Evolutionary conservation across 2,329 filamentous ascomycete species (phyloP).

Genomic region (Reticulascus tulasneorum): DNA sequence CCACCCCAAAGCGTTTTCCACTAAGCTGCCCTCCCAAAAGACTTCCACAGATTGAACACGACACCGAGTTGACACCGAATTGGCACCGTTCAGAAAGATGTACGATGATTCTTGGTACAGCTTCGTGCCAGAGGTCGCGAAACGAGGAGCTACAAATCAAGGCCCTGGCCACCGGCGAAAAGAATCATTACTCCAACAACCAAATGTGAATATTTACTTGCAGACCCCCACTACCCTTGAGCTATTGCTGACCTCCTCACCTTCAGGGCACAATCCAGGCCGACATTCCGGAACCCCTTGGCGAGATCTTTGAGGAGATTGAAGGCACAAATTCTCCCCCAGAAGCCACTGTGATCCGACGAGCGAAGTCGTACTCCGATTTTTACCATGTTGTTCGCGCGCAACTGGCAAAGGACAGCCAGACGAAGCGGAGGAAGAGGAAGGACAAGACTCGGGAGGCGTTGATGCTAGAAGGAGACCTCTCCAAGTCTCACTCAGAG

Average conservation of each 20-base stretch:
- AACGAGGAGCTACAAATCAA: conserved; percentile 40
- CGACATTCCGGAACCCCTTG: conserved; percentile 51
- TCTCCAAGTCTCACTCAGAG: conserved; percentile 15
- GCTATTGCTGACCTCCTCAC: conserved; percentile 8
- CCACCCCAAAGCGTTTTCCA: no score
- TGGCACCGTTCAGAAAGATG: conserved; percentile 57
- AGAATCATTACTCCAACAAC: conserved; percentile 65
- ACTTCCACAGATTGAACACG: no score
- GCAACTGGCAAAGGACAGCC: conserved; percentile 50
- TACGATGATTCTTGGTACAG: conserved; percentile 85
- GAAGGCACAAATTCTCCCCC: conserved; percentile 57
- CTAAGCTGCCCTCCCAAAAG: conserved; percentile 1
- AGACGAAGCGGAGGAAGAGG: conserved; percentile 31
- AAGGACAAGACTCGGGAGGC: conserved; percentile 47
- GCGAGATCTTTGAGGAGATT: conserved; percentile 54
- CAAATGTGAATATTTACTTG: conserved; percentile 48
- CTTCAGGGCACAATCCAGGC: conserved; percentile 49
- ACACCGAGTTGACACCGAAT: background rate
- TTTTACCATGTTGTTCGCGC: conserved; percentile 63
- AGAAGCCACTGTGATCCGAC: conserved; percentile 58
- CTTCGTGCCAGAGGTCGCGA: conserved; percentile 62
- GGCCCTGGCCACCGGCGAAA: conserved; percentile 58
- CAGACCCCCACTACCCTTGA: conserved; percentile 13
- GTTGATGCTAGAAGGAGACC: conserved; percentile 31
- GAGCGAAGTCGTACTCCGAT: conserved; percentile 75